Evolutionary conservation across 164 flowering plant species (phyloP), one percentile per base, ranked within the genome.

Genomic region (Hamamelis virginiana): DNA sequence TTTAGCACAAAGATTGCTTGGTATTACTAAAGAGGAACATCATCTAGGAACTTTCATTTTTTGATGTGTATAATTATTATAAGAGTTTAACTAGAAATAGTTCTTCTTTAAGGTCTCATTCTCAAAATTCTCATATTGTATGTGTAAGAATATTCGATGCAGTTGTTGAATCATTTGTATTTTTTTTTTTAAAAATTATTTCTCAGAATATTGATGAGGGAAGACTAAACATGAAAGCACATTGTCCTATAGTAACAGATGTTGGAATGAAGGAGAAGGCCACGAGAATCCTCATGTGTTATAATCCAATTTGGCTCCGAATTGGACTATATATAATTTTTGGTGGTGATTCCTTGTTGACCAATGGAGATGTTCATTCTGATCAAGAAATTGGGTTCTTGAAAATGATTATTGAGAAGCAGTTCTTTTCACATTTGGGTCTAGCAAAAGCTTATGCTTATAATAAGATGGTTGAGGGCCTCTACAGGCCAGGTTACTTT

Each of bases 191-290:
- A n/a, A n/a, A n/a, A n/a, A n/a, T n/a, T 62, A 16, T 58, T 64
- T 75, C 8, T 16, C 88, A 95, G 99, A 93, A 75, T 71, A 89
- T 93, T 70, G 98, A 96, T 76, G 94, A 93, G 13, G 97, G 99
- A 58, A 87, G 99, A 72, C 68, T 96, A 59, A 90, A 84, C 74
- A 91, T 96, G 97, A 96, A 87, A 80, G 73, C 86, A 27, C 88
- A 90, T 75, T 96, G 99, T 63, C 97, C 99, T 50, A 74, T 91
- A 22, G 91, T 91, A 23, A 90, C 92, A 18, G 99, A 96, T 80
- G 78, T 93, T 58, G 94, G 96, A 57, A 80, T 91, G 89, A 93
- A 85, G 82, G 88, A 91, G 77, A 91, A 78, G 72, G 93, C 97
- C 16, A 72, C 76, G 1, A 78, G 59, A 73, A 70, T 82, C 53